A percentile compares a stretch with the other conserved stretches of the same genome.
Evolutionary conservation across 2,329 filamentous ascomycete genomes (phyloP).

Genomic region (Cytospora schulzeri): DNA sequence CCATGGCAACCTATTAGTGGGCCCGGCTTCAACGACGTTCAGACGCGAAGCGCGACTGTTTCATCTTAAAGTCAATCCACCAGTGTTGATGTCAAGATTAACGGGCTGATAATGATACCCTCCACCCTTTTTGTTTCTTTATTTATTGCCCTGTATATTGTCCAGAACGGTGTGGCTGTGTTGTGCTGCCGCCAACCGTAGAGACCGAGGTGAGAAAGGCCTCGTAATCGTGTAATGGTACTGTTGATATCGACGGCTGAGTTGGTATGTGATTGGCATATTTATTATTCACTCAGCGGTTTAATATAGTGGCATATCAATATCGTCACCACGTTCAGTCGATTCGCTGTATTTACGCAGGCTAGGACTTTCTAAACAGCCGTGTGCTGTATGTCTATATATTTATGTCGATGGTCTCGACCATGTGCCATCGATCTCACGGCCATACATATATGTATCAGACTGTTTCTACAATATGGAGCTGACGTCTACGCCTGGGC

Average conservation of each 20-base stretch:
- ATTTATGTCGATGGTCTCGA: neutral
- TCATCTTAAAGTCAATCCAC: neutral
- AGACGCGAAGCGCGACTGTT: neutral
- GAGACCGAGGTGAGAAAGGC: neutral
- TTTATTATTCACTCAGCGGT: neutral
- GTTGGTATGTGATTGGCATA: neutral
- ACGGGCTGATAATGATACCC: neutral
- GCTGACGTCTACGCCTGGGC: constrained; percentile 27
- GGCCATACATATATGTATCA: neutral
- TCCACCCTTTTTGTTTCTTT: neutral
- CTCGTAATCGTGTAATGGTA: neutral
- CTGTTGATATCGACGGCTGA: neutral
- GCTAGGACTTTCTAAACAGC: neutral
- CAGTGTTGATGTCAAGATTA: constrained; percentile 3
- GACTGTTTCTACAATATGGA: constrained; percentile 24
- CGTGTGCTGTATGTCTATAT: neutral
- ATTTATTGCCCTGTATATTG: neutral
- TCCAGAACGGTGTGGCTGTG: neutral
- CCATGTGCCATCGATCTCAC: neutral
- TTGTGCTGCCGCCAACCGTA: neutral
- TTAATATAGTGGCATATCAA: neutral
- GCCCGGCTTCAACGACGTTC: neutral
- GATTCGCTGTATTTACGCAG: neutral
- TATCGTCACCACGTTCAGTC: neutral
- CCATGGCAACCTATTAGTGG: neutral